Evolutionary conservation across 345 rosid species (phyloP).

Genomic region (Acer yangbiense): DNA sequence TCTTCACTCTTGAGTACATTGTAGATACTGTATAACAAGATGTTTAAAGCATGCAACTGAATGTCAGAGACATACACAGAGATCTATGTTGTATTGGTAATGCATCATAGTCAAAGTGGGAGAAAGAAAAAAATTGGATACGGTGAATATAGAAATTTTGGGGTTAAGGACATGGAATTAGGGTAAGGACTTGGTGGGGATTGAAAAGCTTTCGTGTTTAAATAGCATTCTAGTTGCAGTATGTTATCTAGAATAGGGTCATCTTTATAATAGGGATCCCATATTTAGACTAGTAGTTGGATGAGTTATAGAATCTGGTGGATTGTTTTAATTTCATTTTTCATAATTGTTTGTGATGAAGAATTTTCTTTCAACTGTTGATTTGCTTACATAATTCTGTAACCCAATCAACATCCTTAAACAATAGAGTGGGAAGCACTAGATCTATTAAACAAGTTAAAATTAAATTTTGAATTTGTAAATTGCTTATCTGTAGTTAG

Average conservation of each 20-base stretch:
- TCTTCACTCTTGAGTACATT: background rate
- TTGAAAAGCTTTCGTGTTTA: background rate
- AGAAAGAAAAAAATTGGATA: background rate
- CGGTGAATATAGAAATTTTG: background rate
- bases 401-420: background rate
- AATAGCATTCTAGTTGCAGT: background rate
- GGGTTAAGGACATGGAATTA: background rate
- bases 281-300: background rate
- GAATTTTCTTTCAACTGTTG: background rate
- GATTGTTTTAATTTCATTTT: background rate
- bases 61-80: background rate
- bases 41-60: constrained; percentile 9
- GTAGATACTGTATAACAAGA: background rate
- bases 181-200: background rate
- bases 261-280: background rate
- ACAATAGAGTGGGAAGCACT: background rate
- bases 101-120: background rate
- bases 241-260: background rate
- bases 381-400: background rate
- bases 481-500: background rate
- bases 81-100: background rate
- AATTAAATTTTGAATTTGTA: background rate
- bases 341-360: background rate
- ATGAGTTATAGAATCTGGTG: background rate
- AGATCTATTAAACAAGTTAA: background rate